A percentile compares a stretch with the other conserved stretches of the same genome.
Conservation (phyloP, 2,329 filamentous ascomycete species). For the Xylaria sp. region DNA sequence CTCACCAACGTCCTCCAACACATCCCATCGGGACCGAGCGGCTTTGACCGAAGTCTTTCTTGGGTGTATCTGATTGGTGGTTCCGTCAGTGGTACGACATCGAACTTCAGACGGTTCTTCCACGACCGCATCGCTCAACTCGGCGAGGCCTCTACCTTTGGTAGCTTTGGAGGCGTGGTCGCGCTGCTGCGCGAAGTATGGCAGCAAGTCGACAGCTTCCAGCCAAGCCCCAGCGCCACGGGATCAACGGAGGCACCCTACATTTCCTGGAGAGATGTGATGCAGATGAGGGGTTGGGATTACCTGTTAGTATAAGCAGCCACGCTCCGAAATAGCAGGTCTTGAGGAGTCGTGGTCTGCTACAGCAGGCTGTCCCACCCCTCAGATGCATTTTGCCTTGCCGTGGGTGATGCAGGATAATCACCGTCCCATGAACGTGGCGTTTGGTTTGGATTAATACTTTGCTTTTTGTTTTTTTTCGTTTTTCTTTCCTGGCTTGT, state of each 20-base stretch:
- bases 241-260: conserved; percentile 63
- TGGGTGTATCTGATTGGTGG: conserved; percentile 95
- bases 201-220: conserved; percentile 74
- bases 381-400: conserved; percentile 45
- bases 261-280: conserved; percentile 94
- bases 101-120: conserved; percentile 81
- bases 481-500: conserved; percentile 37
- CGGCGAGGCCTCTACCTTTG: conserved; percentile 80
- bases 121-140: conserved; percentile 78
- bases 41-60: conserved; percentile 89
- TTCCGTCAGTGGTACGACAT: conserved; percentile 76
- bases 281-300: conserved; percentile 91
- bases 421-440: conserved; percentile 49
- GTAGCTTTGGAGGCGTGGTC: conserved; percentile 85
- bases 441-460: conserved; percentile 39
- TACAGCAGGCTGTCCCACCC: conserved; percentile 26
- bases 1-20: conserved; percentile 80
- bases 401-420: conserved; percentile 52
- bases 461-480: conserved; percentile 41
- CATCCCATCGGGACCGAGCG: conserved; percentile 82
- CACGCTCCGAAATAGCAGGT: conserved; percentile 50
- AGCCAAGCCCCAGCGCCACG: conserved; percentile 51
- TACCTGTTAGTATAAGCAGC: conserved; percentile 81
- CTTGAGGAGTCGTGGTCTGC: conserved; percentile 48
- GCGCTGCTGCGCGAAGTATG: conserved; percentile 85